Percentiles rank a stretch among this genome's conserved stretches.
Conservation (phyloP, 306 rosid genomes). For the Trichosanthes truncata region DNA sequence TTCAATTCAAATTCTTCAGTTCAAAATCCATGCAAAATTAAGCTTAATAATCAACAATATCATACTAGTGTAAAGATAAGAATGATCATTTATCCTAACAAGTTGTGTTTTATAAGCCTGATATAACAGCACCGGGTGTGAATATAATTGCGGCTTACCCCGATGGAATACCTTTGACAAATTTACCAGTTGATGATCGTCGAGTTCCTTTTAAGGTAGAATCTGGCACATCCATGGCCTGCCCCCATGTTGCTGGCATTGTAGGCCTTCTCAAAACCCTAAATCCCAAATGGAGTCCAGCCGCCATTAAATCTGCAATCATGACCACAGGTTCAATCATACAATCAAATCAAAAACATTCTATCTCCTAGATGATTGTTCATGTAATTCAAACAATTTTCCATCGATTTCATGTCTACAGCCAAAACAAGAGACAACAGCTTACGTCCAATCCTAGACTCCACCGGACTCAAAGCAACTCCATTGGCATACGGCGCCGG, state of each 20-base stretch:
- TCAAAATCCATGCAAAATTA: not conserved
- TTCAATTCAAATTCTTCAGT: not conserved
- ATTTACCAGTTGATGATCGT: constrained; percentile 17
- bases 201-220: constrained; percentile 13
- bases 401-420: constrained; percentile 7
- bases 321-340: not conserved
- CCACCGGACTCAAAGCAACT: constrained; percentile 11
- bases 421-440: constrained; percentile 23
- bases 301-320: not conserved
- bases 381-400: not conserved
- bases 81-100: not conserved
- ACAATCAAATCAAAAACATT: not conserved
- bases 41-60: too few species aligned
- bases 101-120: constrained; percentile 25
- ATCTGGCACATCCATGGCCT: constrained; percentile 60
- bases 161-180: constrained; percentile 14
- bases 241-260: constrained; percentile 58
- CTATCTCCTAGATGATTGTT: not conserved
- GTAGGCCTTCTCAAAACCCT: constrained; percentile 39
- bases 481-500: constrained; percentile 44
- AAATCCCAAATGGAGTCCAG: constrained; percentile 23
- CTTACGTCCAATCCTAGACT: constrained; percentile 4
- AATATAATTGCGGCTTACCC: constrained; percentile 35
- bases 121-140: constrained; percentile 52
- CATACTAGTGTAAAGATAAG: too few species aligned